These are phyloP conservation scores for Nicotiana otophora DNA, from an alignment of 257 asterid genomes.

Conservation along the genomic window DNA sequence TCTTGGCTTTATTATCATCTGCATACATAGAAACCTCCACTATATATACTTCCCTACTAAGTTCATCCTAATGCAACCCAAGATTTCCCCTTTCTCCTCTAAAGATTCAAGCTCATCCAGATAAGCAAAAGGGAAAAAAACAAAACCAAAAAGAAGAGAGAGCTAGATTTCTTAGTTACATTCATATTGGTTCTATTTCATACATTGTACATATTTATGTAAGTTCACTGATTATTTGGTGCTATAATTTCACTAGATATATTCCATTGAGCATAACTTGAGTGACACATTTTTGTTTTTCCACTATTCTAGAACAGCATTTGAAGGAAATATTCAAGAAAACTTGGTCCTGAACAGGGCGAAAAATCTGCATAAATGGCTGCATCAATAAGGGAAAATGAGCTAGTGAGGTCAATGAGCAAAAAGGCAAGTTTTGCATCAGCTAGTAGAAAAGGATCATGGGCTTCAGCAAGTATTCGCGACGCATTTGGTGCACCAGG, in stretches of 20 bases:
- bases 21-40: neutral
- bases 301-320: neutral
- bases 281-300: neutral
- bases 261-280: neutral
- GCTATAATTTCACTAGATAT: neutral
- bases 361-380: conserved; percentile 34
- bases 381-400: conserved; percentile 42
- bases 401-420: conserved; percentile 55
- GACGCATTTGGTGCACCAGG: conserved; percentile 59
- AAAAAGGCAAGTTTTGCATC: conserved; percentile 50
- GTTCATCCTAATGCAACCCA: neutral
- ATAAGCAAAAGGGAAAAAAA: neutral
- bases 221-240: neutral
- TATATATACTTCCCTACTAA: neutral
- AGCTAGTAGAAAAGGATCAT: conserved; percentile 40
- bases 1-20: conserved; percentile 21
- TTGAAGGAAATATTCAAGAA: neutral
- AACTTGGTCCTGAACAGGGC: neutral
- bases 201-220: neutral
- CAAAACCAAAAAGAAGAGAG: neutral
- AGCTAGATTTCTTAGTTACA: neutral
- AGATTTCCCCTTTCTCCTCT: neutral
- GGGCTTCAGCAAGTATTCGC: conserved; percentile 65
- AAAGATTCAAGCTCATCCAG: neutral
- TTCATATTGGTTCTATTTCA: neutral